A percentile compares a stretch with the other conserved stretches of the same genome.
phyloP scores from a whole-genome alignment of 129 eudicot species.

The Saposhnikovia divaricata region DNA sequence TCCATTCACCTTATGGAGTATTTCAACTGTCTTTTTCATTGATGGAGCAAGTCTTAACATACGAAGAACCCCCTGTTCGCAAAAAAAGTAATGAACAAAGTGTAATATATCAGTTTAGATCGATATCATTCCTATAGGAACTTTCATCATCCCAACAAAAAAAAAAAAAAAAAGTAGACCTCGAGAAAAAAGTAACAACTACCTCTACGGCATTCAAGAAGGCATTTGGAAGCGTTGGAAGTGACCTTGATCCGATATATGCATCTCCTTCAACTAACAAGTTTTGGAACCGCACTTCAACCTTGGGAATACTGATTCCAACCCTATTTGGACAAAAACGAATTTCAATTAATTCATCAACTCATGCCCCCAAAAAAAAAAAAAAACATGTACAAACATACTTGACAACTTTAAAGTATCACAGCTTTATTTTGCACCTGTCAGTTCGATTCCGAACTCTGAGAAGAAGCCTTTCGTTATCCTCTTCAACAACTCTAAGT shows the following conservation, averaged over 20 bases:
- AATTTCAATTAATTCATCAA: background rate
- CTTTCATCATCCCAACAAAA: background rate
- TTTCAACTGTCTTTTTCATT: background rate
- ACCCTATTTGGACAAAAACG: slow-evolving; percentile 28
- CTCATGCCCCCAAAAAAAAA: background rate
- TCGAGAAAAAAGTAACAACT: background rate
- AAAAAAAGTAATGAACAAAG: background rate
- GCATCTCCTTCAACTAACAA: slow-evolving; percentile 66
- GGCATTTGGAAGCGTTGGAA: slow-evolving; percentile 62
- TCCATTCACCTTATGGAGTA: background rate
- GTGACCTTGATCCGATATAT: slow-evolving; percentile 64
- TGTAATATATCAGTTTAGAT: background rate
- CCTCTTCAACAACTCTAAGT: slow-evolving; percentile 42
- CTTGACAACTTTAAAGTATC: background rate
- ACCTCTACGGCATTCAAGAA: slow-evolving; percentile 61
- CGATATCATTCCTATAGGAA: background rate
- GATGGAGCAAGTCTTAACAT: background rate
- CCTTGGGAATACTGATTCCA: slow-evolving; percentile 64
- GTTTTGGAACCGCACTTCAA: slow-evolving; percentile 58
- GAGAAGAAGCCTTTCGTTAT: slow-evolving; percentile 55
- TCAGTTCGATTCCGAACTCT: slow-evolving; percentile 57
- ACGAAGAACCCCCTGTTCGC: background rate
- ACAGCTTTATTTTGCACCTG: slow-evolving; percentile 14
- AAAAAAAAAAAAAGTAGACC: background rate
- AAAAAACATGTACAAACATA: background rate